Percentiles rank a stretch among this genome's conserved stretches.
Conservation (phyloP, 164 flowering plant genomes). For the Brasenia schreberi region DNA sequence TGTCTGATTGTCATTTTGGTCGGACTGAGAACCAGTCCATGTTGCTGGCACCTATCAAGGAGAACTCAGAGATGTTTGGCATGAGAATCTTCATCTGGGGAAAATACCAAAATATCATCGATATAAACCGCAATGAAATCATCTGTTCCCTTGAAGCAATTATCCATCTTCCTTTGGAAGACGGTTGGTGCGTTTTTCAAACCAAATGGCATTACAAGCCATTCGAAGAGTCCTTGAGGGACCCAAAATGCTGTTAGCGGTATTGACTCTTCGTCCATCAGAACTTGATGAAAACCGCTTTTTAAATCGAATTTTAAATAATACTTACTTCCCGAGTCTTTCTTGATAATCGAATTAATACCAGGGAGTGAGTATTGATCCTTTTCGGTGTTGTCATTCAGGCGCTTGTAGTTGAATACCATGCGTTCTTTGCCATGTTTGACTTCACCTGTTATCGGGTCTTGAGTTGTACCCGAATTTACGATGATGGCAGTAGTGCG, state of each 20-base stretch:
- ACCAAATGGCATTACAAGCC: not conserved
- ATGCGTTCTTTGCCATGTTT: slow-evolving; percentile 4
- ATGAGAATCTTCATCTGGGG: not conserved
- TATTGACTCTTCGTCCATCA: slow-evolving; percentile 1
- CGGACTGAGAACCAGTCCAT: not conserved
- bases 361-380: slow-evolving; percentile 5
- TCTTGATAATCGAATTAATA: not conserved
- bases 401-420: not conserved
- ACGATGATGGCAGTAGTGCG: not conserved
- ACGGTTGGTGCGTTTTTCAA: no score
- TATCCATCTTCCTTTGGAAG: no score
- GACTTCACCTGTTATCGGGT: slow-evolving; percentile 3
- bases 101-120: slow-evolving; percentile 9
- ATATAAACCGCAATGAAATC: no score
- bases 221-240: no score
- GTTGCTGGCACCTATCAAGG: not conserved
- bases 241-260: not conserved
- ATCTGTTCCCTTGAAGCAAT: no score
- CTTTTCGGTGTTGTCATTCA: no score
- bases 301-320: slow-evolving; percentile 6
- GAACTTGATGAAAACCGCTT: slow-evolving; percentile 5
- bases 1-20: slow-evolving; percentile 4
- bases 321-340: not conserved
- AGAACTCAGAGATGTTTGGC: slow-evolving; percentile 1
- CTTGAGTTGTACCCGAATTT: not conserved